phyloP scores from a whole-genome alignment of 169 alveolate species.

The Plasmodium reichenowi region DNA sequence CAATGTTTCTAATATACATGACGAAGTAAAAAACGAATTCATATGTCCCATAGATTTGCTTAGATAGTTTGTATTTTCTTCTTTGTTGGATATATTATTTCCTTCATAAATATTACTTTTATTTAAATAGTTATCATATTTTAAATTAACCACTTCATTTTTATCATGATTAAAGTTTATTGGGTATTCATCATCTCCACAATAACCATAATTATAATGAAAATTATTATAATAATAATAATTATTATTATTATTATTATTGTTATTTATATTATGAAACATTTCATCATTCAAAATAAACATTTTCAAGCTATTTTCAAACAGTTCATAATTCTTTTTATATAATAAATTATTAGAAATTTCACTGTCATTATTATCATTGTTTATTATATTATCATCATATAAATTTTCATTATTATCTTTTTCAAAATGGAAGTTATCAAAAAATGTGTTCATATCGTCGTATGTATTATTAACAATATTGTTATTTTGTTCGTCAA shows the following conservation, averaged over 20 bases:
- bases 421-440: background rate
- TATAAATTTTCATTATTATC: background rate
- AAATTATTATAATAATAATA: background rate
- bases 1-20: background rate
- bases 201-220: background rate
- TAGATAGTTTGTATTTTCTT: background rate
- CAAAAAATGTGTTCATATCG: background rate
- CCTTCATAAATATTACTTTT: background rate
- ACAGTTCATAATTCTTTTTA: background rate
- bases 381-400: background rate
- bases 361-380: constrained; percentile 3
- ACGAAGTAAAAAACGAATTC: background rate
- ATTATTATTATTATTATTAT: background rate
- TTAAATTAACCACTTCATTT: background rate
- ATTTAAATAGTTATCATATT: background rate
- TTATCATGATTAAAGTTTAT: background rate
- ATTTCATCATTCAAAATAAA: constrained; percentile 1
- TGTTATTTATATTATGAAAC: background rate
- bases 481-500: background rate
- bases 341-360: constrained; percentile 7
- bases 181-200: background rate
- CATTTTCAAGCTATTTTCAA: background rate
- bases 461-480: background rate
- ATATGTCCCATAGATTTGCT: background rate
- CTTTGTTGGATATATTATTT: background rate